Evolutionary conservation across 2,329 filamentous ascomycete species (phyloP).

Genomic region (Ramularia endophylla): DNA sequence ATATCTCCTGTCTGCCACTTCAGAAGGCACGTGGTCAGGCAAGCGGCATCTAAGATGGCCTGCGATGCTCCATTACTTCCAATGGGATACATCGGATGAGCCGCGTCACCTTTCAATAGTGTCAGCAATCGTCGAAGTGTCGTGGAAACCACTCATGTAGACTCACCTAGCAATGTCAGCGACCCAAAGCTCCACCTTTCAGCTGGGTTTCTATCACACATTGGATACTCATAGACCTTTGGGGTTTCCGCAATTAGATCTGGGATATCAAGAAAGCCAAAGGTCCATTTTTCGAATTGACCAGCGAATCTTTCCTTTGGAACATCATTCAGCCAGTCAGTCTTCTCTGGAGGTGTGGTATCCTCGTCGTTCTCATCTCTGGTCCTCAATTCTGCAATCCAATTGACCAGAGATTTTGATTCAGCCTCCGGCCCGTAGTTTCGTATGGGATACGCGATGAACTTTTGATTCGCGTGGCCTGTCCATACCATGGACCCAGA

Average conservation of each 20-base stretch:
- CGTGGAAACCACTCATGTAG: too few species aligned
- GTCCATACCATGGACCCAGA: slow-evolving; percentile 43
- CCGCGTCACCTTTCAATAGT: too few species aligned
- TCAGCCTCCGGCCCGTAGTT: slow-evolving; percentile 27
- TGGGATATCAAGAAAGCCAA: slow-evolving; percentile 38
- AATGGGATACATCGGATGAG: slow-evolving; percentile 42
- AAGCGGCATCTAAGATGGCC: slow-evolving; percentile 42
- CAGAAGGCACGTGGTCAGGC: slow-evolving; percentile 32
- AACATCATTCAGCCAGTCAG: slow-evolving; percentile 41
- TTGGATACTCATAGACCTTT: slow-evolving; percentile 42
- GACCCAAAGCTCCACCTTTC: slow-evolving; percentile 35
- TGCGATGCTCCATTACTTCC: slow-evolving; percentile 41
- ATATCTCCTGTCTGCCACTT: slow-evolving; percentile 11
- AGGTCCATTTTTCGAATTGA: slow-evolving; percentile 38
- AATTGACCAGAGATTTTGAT: slow-evolving; percentile 39
- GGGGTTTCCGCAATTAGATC: slow-evolving; percentile 39
- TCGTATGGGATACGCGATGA: slow-evolving; percentile 44
- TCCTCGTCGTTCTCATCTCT: slow-evolving; percentile 39
- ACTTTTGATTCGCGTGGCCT: slow-evolving; percentile 44
- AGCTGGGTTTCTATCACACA: slow-evolving; percentile 42
- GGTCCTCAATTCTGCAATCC: slow-evolving; percentile 43
- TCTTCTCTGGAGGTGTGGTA: slow-evolving; percentile 36
- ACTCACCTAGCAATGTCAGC: slow-evolving; percentile 38
- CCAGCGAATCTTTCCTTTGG: slow-evolving; percentile 37
- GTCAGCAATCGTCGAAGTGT: too few species aligned